A percentile compares a stretch with the other conserved stretches of the same genome.
Evolutionary conservation across 2,329 filamentous ascomycete species (phyloP).

Genomic region (Neurospora sp.): DNA sequence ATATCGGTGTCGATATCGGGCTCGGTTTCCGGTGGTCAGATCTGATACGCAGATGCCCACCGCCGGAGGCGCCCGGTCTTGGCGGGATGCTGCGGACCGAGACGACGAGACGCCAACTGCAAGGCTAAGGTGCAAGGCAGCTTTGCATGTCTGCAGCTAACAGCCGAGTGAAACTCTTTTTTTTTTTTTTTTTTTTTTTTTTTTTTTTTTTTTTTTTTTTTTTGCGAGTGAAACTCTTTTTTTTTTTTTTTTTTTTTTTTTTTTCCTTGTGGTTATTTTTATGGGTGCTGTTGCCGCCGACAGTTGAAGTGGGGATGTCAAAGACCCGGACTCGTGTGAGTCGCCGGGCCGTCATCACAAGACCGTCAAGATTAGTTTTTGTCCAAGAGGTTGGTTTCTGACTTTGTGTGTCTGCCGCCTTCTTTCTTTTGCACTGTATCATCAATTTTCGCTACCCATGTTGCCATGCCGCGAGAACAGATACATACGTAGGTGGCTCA

Average conservation of each 20-base stretch:
- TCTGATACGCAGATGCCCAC: background rate
- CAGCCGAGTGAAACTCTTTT: background rate
- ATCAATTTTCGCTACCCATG: background rate
- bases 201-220: background rate
- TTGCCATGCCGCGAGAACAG: background rate
- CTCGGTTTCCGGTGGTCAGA: background rate
- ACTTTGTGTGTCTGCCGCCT: background rate
- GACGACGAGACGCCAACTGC: background rate
- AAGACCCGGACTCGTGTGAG: background rate
- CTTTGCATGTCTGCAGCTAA: background rate
- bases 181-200: background rate
- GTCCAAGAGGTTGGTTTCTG: background rate
- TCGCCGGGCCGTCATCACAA: background rate
- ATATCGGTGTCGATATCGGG: background rate
- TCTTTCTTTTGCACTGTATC: background rate
- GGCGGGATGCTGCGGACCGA: background rate
- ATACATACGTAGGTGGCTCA: background rate
- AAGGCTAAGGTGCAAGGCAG: background rate
- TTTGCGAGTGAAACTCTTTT: too few species aligned
- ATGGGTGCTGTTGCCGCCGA: background rate
- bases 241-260: background rate
- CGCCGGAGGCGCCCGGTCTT: background rate
- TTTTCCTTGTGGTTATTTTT: too few species aligned
- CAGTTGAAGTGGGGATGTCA: background rate
- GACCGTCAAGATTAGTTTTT: background rate